A percentile compares a stretch with the other conserved stretches of the same genome.
Evolutionary conservation across 148 eudicot genomes (phyloP).

Genomic region (Rhododendron molle): DNA sequence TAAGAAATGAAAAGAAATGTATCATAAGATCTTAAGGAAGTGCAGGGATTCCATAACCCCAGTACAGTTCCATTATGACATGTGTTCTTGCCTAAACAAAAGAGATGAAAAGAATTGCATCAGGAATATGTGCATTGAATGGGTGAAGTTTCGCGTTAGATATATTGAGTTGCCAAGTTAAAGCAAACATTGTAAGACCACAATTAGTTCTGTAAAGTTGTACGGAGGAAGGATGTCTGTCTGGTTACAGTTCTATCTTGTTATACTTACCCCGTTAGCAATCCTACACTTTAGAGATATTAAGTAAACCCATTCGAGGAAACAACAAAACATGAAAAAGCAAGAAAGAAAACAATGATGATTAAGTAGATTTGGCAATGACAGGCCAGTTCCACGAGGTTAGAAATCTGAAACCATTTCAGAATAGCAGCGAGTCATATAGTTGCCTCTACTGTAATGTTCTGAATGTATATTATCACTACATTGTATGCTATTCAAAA

Average conservation of each 20-base stretch:
- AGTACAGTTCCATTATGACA: not conserved
- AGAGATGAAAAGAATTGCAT: not conserved
- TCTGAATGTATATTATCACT: not conserved
- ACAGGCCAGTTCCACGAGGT: not conserved
- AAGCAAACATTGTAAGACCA: not conserved
- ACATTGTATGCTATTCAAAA: not conserved
- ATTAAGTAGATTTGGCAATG: not conserved
- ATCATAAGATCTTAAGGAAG: not conserved
- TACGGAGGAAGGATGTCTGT: not conserved
- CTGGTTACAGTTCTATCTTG: not conserved
- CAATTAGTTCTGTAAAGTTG: not conserved
- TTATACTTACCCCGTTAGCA: not conserved
- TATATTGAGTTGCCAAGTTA: not conserved
- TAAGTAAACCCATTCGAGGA: not conserved
- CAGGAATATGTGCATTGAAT: not conserved
- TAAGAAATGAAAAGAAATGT: constrained; percentile 13
- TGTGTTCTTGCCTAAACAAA: not conserved
- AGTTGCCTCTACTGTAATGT: not conserved
- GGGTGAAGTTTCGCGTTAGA: not conserved
- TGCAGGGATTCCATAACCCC: not conserved
- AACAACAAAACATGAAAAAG: not conserved
- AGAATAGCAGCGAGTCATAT: not conserved
- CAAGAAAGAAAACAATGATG: not conserved
- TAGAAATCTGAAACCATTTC: not conserved
- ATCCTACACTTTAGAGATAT: not conserved